Percentiles rank a stretch among this genome's conserved stretches.
These are phyloP conservation scores for Trichoderma gamsii DNA, from an alignment of 495 filamentous ascomycete genomes.

Conservation along the genomic window DNA sequence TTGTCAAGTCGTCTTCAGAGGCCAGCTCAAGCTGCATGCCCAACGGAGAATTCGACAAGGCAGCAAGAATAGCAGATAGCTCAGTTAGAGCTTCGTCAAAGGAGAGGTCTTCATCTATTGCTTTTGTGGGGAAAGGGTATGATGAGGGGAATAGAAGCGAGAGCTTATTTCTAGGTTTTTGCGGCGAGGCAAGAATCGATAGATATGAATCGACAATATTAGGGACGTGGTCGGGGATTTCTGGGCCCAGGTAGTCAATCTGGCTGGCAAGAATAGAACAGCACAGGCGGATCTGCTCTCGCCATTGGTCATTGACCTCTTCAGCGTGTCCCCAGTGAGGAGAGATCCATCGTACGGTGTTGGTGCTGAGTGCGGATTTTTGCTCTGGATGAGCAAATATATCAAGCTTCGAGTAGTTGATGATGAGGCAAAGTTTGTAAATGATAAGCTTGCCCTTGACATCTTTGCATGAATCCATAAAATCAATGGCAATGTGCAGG, in stretches of 20 bases:
- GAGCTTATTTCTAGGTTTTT: conserved; percentile 60
- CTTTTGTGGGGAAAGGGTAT: conserved; percentile 80
- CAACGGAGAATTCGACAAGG: conserved; percentile 63
- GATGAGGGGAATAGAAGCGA: conserved; percentile 83
- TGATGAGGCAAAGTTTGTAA: conserved; percentile 87
- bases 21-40: conserved; percentile 58
- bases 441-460: conserved; percentile 92
- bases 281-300: conserved; percentile 85
- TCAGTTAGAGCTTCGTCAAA: conserved; percentile 92
- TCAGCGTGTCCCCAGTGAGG: conserved; percentile 84
- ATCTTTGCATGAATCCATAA: conserved; percentile 81
- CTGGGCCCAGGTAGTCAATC: conserved; percentile 67
- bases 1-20: conserved; percentile 67
- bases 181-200: conserved; percentile 58
- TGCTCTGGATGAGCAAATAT: conserved; percentile 74
- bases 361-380: conserved; percentile 63
- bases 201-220: conserved; percentile 88
- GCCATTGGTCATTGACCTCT: conserved; percentile 76
- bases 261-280: conserved; percentile 86
- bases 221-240: conserved; percentile 79
- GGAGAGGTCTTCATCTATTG: conserved; percentile 50
- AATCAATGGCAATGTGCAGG: conserved; percentile 82
- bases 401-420: conserved; percentile 75
- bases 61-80: conserved; percentile 78
- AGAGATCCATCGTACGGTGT: conserved; percentile 83